Percentiles rank a stretch among this genome's conserved stretches.
Conservation (phyloP, 2,329 filamentous ascomycete genomes). For the Plectosphaerella sp. region DNA sequence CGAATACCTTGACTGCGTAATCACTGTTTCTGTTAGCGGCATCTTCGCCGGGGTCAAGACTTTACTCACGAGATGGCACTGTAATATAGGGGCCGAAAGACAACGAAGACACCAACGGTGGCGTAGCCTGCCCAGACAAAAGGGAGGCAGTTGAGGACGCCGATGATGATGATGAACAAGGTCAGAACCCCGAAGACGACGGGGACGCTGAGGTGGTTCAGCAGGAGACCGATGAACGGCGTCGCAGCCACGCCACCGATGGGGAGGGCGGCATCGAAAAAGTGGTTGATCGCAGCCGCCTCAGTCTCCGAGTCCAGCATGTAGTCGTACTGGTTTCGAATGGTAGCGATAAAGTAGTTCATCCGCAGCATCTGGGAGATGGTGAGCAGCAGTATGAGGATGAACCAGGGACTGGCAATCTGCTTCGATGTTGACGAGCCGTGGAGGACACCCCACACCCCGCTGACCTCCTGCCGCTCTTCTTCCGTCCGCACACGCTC, state of each 20-base stretch:
- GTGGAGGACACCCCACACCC: constrained; percentile 70
- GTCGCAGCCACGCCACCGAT: constrained; percentile 65
- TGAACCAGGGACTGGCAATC: constrained; percentile 65
- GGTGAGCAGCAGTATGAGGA: constrained; percentile 64
- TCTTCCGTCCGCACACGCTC: constrained; percentile 51
- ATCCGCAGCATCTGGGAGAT: constrained; percentile 58
- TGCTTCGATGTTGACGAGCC: constrained; percentile 58
- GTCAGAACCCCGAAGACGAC: constrained; percentile 56
- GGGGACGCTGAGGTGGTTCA: constrained; percentile 62
- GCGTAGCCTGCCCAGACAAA: constrained; percentile 58
- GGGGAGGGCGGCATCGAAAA: constrained; percentile 49
- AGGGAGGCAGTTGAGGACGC: constrained; percentile 61
- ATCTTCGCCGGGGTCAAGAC: background rate
- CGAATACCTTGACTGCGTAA: constrained; percentile 76
- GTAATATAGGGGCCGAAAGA: constrained; percentile 72
- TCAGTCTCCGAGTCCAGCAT: constrained; percentile 48
- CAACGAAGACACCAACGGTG: constrained; percentile 63
- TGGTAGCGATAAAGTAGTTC: constrained; percentile 66
- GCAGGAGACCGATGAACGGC: constrained; percentile 65
- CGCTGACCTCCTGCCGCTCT: constrained; percentile 52
- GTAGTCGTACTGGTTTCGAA: constrained; percentile 64
- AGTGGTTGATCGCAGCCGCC: constrained; percentile 29
- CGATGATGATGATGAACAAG: constrained; percentile 54
- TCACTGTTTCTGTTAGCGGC: constrained; percentile 34
- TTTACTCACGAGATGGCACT: constrained; percentile 58